Base-by-base conservation (phyloP, 1,284 basidiomycete genomes). In the Thecaphora thlaspeos region DNA sequence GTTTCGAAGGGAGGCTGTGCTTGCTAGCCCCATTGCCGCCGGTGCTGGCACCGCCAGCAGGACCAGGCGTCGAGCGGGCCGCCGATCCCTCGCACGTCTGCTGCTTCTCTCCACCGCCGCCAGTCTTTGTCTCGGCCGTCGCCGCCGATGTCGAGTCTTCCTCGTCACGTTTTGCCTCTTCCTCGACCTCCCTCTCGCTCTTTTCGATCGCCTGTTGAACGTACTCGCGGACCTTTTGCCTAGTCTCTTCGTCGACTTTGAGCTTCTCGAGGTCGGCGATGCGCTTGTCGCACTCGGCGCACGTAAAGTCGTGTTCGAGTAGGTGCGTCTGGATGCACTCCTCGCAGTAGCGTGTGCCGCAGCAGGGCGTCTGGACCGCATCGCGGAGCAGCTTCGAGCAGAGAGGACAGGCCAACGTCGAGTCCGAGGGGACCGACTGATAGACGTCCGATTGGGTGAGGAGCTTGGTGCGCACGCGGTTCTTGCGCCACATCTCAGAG, bases 291-390 rank as follows among this genome's bases (percentile, higher is more conserved):
- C 75, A 77, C 51, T 77, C 75, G n/a, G 75, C 63, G 39, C 75
- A 77, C 17, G 41, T 50, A 48, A 77, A 76, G 40, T 77, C 75
- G 47, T 77, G 72, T 48, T 77, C 75, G 39, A 77, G 66, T 12
- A 77, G 50, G 40, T 76, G 68, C 9, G 68, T 75, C 46, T 73
- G 72, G 26, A 77, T 75, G 48, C 74, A 76, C 51, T 77, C 75
- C 39, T 77, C 74, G 42, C 75, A 77, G 47, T 70, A 76, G 11
- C 59, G 61, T 2, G 71, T 76, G 18, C 55, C 50, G 49, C 75
- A 77, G 54, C 75, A 77, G 2, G 70, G 68, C 42, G 75, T 74
- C 44, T 66, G 55, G 9, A 75, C 71, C 8, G 75, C 73, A 28
- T 70, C 66, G 24, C 65, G 61, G 17, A 75, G 50, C 30, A 77